Evolutionary conservation across 2,329 filamentous ascomycete genomes (phyloP).

Genomic region (Sporothrix variecibatus): DNA sequence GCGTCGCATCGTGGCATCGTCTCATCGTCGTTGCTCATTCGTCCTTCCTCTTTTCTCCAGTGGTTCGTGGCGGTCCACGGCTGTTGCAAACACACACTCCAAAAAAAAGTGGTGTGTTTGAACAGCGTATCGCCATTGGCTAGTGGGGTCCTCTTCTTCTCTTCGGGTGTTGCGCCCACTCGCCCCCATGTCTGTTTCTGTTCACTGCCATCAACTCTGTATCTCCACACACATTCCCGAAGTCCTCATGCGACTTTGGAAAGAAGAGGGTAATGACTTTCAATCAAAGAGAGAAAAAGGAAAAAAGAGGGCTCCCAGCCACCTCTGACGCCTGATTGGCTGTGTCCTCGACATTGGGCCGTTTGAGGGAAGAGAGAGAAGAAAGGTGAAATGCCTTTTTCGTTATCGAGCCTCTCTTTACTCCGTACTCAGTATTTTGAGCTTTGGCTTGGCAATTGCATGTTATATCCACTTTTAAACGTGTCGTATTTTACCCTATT

Average conservation of each 20-base stretch:
- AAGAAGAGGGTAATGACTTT: neutral
- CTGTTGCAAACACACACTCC: neutral
- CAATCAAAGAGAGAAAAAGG: neutral
- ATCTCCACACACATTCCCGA: neutral
- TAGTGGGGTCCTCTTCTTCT: neutral
- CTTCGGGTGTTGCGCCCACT: neutral
- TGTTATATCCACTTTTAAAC: neutral
- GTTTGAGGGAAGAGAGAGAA: neutral
- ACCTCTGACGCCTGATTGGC: constrained; percentile 3
- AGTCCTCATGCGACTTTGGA: neutral
- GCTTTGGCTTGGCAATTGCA: neutral
- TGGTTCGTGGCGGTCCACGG: neutral
- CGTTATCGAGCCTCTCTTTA: constrained; percentile 4
- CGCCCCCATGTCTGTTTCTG: neutral
- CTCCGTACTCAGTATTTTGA: neutral
- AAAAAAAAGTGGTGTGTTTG: constrained; percentile 22
- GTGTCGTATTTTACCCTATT: neutral
- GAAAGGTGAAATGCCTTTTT: neutral
- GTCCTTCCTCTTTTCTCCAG: neutral
- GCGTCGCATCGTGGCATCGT: neutral
- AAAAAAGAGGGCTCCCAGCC: neutral
- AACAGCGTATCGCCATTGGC: constrained; percentile 29
- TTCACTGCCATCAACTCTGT: neutral
- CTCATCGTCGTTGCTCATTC: neutral
- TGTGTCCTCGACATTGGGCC: constrained; percentile 1